A percentile compares a stretch with the other conserved stretches of the same genome.
Evolutionary conservation across 2,329 filamentous ascomycete genomes (phyloP).

Genomic region (Pyrenophora graminea): DNA sequence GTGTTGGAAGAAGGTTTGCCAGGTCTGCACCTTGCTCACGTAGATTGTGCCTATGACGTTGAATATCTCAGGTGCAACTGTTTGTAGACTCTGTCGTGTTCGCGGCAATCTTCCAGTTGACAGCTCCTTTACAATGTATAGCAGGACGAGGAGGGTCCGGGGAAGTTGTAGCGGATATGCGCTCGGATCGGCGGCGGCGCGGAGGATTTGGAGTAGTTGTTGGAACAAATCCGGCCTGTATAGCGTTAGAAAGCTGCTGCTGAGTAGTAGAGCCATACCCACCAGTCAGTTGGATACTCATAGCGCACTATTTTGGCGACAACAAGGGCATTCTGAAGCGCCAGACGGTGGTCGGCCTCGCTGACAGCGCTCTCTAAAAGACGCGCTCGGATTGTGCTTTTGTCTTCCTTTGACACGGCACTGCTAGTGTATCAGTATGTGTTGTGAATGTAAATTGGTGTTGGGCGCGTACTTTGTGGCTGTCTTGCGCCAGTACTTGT

Average conservation of each 20-base stretch:
- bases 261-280: slow-evolving; percentile 1
- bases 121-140: slow-evolving; percentile 90
- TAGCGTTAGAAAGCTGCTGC: slow-evolving; percentile 16
- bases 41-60: slow-evolving; percentile 80
- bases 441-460: background rate
- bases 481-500: slow-evolving; percentile 88
- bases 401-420: slow-evolving; percentile 70
- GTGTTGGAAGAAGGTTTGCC: slow-evolving; percentile 65
- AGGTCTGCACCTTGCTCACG: slow-evolving; percentile 69
- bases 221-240: slow-evolving; percentile 47
- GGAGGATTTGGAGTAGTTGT: slow-evolving; percentile 59
- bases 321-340: slow-evolving; percentile 85
- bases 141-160: slow-evolving; percentile 73
- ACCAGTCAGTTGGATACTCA: slow-evolving; percentile 89
- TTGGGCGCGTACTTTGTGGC: slow-evolving; percentile 61
- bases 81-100: slow-evolving; percentile 76
- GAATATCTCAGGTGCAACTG: slow-evolving; percentile 81
- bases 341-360: slow-evolving; percentile 75
- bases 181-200: slow-evolving; percentile 56
- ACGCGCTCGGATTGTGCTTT: slow-evolving; percentile 72
- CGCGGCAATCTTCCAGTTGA: slow-evolving; percentile 76
- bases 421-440: slow-evolving; percentile 41
- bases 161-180: slow-evolving; percentile 69
- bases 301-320: slow-evolving; percentile 85
- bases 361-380: slow-evolving; percentile 76